A percentile compares a stretch with the other conserved stretches of the same genome.
Evolutionary conservation across 495 filamentous ascomycete species (phyloP).

Genomic region (Amorphotheca resinae): DNA sequence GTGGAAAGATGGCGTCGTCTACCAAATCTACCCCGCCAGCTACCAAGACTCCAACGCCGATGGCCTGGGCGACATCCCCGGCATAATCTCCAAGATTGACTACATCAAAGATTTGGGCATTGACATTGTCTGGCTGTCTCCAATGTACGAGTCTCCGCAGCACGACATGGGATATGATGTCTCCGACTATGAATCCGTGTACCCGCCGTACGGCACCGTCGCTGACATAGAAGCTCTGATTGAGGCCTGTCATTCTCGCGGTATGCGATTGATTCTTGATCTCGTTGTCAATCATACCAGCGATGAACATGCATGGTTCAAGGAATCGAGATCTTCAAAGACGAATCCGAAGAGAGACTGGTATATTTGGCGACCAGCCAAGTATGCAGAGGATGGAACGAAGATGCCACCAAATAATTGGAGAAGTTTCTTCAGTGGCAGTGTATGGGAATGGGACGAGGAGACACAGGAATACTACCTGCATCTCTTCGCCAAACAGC

Average conservation of each 20-base stretch:
- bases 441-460: constrained; percentile 56
- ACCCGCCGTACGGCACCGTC: constrained; percentile 49
- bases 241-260: constrained; percentile 37
- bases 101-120: constrained; percentile 51
- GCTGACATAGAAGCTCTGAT: constrained; percentile 52
- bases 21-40: constrained; percentile 58
- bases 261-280: constrained; percentile 61
- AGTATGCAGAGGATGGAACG: constrained; percentile 45
- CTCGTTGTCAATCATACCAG: constrained; percentile 68
- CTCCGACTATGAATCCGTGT: constrained; percentile 51
- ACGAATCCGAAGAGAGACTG: constrained; percentile 53
- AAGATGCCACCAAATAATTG: constrained; percentile 61
- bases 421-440: constrained; percentile 41
- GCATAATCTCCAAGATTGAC: constrained; percentile 51
- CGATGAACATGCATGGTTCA: constrained; percentile 64
- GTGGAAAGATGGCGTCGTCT: constrained; percentile 39
- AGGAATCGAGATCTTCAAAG: constrained; percentile 50
- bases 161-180: constrained; percentile 55
- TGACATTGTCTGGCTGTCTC: constrained; percentile 57
- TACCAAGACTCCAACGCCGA: constrained; percentile 57
- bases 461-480: constrained; percentile 56
- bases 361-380: constrained; percentile 61
- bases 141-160: constrained; percentile 53
- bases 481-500: constrained; percentile 49
- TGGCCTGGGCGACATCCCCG: constrained; percentile 55